Evolutionary conservation across 2,329 filamentous ascomycete genomes (phyloP).

Genomic region (Colletotrichum sp.): DNA sequence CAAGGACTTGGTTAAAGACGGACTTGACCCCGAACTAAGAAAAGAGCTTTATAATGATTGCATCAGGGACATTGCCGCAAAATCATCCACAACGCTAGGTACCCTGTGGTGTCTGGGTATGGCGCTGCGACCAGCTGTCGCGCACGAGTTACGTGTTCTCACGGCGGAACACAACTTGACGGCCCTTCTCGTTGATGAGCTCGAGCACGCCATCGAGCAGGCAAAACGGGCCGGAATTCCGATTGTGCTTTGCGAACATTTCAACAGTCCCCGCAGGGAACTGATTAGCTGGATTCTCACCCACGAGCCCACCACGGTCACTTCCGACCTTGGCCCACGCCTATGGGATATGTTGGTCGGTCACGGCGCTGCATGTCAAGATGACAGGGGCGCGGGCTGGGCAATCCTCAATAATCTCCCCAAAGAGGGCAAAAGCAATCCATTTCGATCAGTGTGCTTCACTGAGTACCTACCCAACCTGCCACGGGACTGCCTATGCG

Average conservation of each 20-base stretch:
- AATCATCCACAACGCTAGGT: slow-evolving; percentile 69
- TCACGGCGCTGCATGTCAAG: slow-evolving; percentile 58
- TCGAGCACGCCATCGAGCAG: slow-evolving; percentile 58
- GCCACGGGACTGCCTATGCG: slow-evolving; percentile 62
- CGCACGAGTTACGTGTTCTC: slow-evolving; percentile 60
- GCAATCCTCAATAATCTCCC: slow-evolving; percentile 60
- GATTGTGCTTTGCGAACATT: slow-evolving; percentile 50
- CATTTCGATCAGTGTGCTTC: slow-evolving; percentile 61
- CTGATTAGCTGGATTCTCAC: slow-evolving; percentile 64
- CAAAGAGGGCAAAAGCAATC: slow-evolving; percentile 49
- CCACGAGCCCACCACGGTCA: slow-evolving; percentile 66
- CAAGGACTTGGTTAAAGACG: slow-evolving; percentile 60
- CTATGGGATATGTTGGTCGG: slow-evolving; percentile 81
- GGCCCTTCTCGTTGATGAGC: slow-evolving; percentile 66
- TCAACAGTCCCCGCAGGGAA: slow-evolving; percentile 60
- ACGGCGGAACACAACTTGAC: slow-evolving; percentile 67
- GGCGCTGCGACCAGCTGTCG: slow-evolving; percentile 50
- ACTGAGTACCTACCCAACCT: slow-evolving; percentile 62
- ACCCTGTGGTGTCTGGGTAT: slow-evolving; percentile 71
- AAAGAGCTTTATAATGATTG: slow-evolving; percentile 70
- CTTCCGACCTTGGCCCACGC: slow-evolving; percentile 62
- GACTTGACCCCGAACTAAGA: slow-evolving; percentile 60
- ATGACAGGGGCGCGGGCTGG: slow-evolving; percentile 74
- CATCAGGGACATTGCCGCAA: slow-evolving; percentile 69
- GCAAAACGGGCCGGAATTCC: slow-evolving; percentile 46